Evolutionary conservation across 495 filamentous ascomycete genomes (phyloP), one percentile per base, ranked within the genome.

Genomic region (Podospora didyma): DNA sequence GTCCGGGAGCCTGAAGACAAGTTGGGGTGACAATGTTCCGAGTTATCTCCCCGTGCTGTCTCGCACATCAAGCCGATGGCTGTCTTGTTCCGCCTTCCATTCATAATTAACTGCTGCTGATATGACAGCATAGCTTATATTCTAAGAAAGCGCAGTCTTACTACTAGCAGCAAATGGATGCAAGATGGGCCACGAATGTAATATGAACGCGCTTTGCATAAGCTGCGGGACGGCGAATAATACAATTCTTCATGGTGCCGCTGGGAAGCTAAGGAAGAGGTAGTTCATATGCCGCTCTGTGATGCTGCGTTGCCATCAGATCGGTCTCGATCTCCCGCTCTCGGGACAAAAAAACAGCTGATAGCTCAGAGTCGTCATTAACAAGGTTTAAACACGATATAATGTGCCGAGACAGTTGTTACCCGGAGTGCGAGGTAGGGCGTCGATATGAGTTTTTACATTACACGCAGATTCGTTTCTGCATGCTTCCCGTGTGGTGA

Each of bases 21-120:
- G 7, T 47, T 17, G 20, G 17, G 17, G 10, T 22, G 45, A 62
- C 60, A 64, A 57, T 67, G 62, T 56, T 57, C 26, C 26, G 9
- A 31, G 26, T 31, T 31, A 31, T 31, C 26, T 31, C n/a, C n/a
- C n/a, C n/a, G n/a, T 31, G 26, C 26, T 9, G 26, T 4, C 26
- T 31, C 26, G 9, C 26, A 31, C 26, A 31, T 50, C 48, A 50
- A 50, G 17, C 48, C 48, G 48, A 12, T 24, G 19, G 31, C 20
- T 19, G 14, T 47, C 22, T 47, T 31, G 26, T 3, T 31, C 9
- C 26, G 4, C 26, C 26, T 9, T 31, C 26, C 3, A 4, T 31
- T n/a, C n/a, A n/a, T n/a, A n/a, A n/a, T n/a, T n/a, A n/a, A n/a
- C n/a, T n/a, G n/a, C n/a, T n/a, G n/a, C n/a, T n/a, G n/a, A n/a